Conservation (phyloP, 768 basidiomycete genomes). For the Russula virescens region DNA sequence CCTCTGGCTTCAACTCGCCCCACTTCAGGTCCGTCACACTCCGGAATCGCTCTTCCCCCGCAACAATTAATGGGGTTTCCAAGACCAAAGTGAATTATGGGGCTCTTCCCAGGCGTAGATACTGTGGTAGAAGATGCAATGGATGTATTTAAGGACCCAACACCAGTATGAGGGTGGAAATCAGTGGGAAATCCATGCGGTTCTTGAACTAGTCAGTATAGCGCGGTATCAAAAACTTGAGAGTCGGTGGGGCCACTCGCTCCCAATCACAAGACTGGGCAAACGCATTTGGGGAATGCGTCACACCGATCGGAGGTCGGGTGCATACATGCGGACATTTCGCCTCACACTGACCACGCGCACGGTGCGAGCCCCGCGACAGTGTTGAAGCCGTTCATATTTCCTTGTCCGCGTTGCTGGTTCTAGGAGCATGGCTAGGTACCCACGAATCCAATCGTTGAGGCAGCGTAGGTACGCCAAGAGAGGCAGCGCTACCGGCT, state of each 20-base stretch:
- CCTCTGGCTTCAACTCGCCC: conserved; percentile 86
- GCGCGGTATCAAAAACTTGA: no score
- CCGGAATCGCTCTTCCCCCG: no score
- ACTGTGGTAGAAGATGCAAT: no score
- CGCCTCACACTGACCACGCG: conserved; percentile 67
- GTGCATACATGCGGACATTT: conserved; percentile 82
- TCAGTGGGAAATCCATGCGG: no score
- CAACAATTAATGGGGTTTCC: no score
- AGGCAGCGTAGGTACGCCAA: conserved; percentile 77
- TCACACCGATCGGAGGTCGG: conserved; percentile 83
- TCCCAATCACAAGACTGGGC: no score
- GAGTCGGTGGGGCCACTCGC: no score
- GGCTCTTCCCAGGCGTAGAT: conserved; percentile 43
- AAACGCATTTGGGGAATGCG: conserved; percentile 32
- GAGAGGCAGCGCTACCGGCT: conserved; percentile 46
- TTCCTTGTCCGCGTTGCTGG: conserved; percentile 39
- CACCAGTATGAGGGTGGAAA: no score
- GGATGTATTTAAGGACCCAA: no score
- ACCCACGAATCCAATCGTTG: conserved; percentile 86
- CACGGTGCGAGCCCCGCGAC: conserved; percentile 73
- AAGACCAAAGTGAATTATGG: no score
- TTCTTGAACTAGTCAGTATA: no score
- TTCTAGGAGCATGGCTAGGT: conserved; percentile 71
- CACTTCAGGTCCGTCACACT: no score
- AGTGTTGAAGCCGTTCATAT: conserved; percentile 51